These are phyloP conservation scores for Candida sonorensis DNA, from an alignment of 805 yeast species.

Conservation along the genomic window DNA sequence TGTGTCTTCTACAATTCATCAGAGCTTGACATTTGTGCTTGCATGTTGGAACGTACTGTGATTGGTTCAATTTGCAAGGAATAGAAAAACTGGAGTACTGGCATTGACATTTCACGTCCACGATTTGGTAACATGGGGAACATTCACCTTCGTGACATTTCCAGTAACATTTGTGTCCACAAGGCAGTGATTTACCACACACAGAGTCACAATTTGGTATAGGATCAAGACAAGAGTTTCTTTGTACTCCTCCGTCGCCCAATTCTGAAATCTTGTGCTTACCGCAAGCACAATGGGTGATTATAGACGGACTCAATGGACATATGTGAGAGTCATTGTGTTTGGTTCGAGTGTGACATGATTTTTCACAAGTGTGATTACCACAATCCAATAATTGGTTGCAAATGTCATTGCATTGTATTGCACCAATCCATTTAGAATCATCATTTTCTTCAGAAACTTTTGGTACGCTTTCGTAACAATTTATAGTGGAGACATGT, in stretches of 20 bases:
- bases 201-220: constrained; percentile 64
- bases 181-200: constrained; percentile 57
- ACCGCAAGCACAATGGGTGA: constrained; percentile 79
- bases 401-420: constrained; percentile 39
- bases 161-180: constrained; percentile 69
- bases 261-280: constrained; percentile 41
- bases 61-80: constrained; percentile 53
- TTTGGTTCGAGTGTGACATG: constrained; percentile 46
- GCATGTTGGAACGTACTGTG: constrained; percentile 55
- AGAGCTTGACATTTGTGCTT: constrained; percentile 64
- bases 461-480: constrained; percentile 37
- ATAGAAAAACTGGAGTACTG: constrained; percentile 47
- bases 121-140: constrained; percentile 52
- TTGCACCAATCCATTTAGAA: constrained; percentile 47
- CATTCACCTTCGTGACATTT: constrained; percentile 75
- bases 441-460: constrained; percentile 17
- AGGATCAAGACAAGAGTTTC: constrained; percentile 66
- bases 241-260: constrained; percentile 26
- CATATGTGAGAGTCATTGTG: constrained; percentile 33
- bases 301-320: constrained; percentile 51
- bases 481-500: constrained; percentile 33
- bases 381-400: constrained; percentile 55
- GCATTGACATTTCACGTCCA: constrained; percentile 57
- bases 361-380: constrained; percentile 40
- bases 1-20: constrained; percentile 75